Evolutionary conservation across 495 filamentous ascomycete genomes (phyloP), one percentile per base, ranked within the genome.

Genomic region (Daldinia loculata): DNA sequence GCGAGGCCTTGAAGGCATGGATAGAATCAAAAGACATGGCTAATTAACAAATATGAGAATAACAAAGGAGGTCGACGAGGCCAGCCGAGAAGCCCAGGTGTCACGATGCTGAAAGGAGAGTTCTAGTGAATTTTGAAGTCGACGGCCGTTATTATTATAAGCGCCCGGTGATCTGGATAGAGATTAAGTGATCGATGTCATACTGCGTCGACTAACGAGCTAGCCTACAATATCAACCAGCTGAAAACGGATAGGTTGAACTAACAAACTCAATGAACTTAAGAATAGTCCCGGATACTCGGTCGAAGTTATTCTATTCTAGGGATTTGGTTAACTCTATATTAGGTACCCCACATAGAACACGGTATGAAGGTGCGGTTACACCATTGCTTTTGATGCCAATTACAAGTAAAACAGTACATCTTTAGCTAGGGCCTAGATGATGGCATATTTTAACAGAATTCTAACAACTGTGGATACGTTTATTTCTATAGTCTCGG

Each of bases 91-190:
- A 58, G 39, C 48, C 59, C 24, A 38, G 27, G 52, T 60, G 52
- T 53, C 3, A 12, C 30, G 30, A 62, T 53, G 51, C 51, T 41
- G 26, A 19, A 50, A 2, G 8, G 15, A 24, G 55, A 55, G 9
- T 22, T 43, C 30, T 53, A 19, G 50, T 32, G 12, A 38, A 19
- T 7, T 30, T 27, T 29, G 30, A 60, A 56, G 26, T 17, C 36
- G 66, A 66, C 66, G 62, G 39, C 34, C 27, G 57, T 66, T 69
- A 63, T 56, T 69, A 66, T 65, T 73, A 73, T 73, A 69, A 63
- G 43, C 30, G 22, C 55, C 53, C n/a, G 29, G 15, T 11, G 24
- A 61, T n/a, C 19, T 34, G 39, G 61, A 55, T 51, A 38, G 19
- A 45, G 34, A 38, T 5, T 55, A 27, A 55, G 27, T 27, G 39